Percentiles rank a stretch among this genome's conserved stretches.
These are phyloP conservation scores for Copromyces sp. DNA, from an alignment of 495 filamentous ascomycete genomes.

Conservation along the genomic window DNA sequence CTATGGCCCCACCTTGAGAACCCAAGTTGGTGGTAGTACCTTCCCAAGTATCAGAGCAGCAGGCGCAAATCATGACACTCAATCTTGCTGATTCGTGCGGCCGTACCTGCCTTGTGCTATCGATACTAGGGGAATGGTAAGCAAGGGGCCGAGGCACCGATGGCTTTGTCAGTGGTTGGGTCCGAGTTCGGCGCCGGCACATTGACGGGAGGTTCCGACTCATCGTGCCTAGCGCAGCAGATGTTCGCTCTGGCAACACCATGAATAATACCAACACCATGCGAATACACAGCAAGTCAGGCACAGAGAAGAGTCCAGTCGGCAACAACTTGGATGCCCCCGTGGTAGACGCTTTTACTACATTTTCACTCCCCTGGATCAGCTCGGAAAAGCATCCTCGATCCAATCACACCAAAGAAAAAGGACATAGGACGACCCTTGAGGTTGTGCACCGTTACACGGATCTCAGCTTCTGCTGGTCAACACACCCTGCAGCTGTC, in stretches of 20 bases:
- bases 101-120: background rate
- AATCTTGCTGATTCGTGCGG: background rate
- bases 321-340: background rate
- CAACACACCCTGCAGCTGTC: background rate
- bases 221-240: background rate
- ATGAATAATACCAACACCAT: background rate
- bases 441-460: background rate
- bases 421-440: background rate
- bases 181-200: background rate
- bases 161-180: background rate
- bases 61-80: background rate
- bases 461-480: background rate
- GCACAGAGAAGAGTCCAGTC: background rate
- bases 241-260: background rate
- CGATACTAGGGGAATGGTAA: background rate
- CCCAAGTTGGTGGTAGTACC: background rate
- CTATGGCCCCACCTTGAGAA: background rate
- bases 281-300: background rate
- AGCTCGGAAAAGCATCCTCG: background rate
- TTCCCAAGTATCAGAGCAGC: background rate
- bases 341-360: background rate
- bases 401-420: background rate
- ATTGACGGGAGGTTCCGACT: background rate
- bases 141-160: background rate
- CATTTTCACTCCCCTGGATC: background rate